phyloP scores from a whole-genome alignment of 169 alveolate genomes.

The Eimeria tenella region DNA sequence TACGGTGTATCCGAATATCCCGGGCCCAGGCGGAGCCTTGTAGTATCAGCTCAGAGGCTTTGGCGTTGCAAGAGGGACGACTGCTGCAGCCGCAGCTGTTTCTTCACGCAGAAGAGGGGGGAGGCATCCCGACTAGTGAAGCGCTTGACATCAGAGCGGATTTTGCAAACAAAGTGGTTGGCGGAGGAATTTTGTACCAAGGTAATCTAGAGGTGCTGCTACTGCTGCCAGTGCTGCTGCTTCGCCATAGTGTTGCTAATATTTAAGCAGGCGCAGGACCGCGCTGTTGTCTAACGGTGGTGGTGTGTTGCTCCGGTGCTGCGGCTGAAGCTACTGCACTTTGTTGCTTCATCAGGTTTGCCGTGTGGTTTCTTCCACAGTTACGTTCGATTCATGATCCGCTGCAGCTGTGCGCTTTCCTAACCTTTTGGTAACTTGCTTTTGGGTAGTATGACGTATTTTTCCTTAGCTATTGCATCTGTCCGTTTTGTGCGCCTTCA shows the following conservation, averaged over 20 bases:
- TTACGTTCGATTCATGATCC: not conserved
- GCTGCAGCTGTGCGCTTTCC: not conserved
- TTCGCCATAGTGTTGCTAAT: not conserved
- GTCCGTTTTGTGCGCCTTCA: not conserved
- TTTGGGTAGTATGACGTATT: no score
- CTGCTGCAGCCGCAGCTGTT: constrained; percentile 41
- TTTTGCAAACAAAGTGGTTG: constrained; percentile 73
- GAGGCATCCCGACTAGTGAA: constrained; percentile 25
- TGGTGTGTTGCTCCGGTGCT: not conserved
- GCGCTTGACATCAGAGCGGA: constrained; percentile 54
- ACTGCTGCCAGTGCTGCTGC: constrained; percentile 22
- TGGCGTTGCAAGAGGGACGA: constrained; percentile 57
- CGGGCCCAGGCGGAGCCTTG: constrained; percentile 29
- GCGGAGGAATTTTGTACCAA: constrained; percentile 74
- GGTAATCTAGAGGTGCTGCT: constrained; percentile 17
- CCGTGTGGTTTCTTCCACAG: not conserved
- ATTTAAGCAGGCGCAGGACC: not conserved
- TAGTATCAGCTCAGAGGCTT: constrained; percentile 40
- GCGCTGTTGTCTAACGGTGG: not conserved
- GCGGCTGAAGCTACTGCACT: not conserved
- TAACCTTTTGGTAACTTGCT: no score
- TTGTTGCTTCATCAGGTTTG: not conserved
- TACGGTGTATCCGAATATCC: constrained; percentile 43
- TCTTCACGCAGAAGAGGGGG: constrained; percentile 23
- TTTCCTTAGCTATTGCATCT: not conserved